Evolutionary conservation across 305 asterid species (phyloP).

Genomic region (Solanum chacoense): DNA sequence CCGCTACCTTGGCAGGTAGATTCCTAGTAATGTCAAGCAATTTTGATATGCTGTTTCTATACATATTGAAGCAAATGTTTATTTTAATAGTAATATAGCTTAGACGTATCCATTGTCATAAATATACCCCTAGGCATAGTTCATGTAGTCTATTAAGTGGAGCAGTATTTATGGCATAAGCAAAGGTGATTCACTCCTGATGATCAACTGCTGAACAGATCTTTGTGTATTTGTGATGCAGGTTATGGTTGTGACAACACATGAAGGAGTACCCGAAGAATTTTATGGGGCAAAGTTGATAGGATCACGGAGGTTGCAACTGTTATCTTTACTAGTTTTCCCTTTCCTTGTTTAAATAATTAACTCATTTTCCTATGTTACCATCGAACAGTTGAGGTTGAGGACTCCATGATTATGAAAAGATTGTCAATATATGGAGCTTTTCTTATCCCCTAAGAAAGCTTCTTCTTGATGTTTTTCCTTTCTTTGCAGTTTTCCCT

Average conservation of each 20-base stretch:
- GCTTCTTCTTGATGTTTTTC: not conserved
- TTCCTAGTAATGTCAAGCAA: not conserved
- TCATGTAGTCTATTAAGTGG: not conserved
- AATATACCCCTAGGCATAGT: not conserved
- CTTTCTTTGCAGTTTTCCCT: conserved; percentile 68
- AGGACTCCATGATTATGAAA: not conserved
- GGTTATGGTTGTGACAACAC: conserved; percentile 99
- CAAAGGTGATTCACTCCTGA: not conserved
- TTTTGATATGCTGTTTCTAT: not conserved
- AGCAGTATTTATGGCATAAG: not conserved
- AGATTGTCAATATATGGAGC: not conserved
- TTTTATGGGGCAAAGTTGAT: conserved; percentile 91
- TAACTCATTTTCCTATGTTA: not conserved
- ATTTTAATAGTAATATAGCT: not conserved
- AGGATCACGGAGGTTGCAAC: conserved; percentile 76
- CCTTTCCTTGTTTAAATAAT: not conserved
- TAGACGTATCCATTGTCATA: not conserved
- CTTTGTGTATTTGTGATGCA: conserved; percentile 20
- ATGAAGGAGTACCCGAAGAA: conserved; percentile 93
- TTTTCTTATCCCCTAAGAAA: not conserved
- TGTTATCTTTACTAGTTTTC: conserved; percentile 4
- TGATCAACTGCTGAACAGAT: conserved; percentile 6
- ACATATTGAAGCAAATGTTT: not conserved
- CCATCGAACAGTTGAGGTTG: not conserved
- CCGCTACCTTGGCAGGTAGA: not conserved